Percentiles rank a stretch among this genome's conserved stretches.
Evolutionary conservation across 2,329 filamentous ascomycete species (phyloP).

Genomic region (Beauveria asiatica): DNA sequence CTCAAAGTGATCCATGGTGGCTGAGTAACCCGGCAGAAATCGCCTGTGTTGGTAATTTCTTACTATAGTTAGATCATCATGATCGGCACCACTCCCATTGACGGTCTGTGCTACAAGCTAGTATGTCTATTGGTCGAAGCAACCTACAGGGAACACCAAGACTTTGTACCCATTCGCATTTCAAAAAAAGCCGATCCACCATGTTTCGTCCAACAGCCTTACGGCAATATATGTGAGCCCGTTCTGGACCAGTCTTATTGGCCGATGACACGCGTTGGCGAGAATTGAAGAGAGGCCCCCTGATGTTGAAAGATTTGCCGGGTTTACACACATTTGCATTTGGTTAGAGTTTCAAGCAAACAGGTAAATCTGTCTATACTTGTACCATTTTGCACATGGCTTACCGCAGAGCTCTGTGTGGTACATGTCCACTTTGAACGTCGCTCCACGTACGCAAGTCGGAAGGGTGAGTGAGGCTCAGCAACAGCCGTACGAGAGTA

Average conservation of each 20-base stretch:
- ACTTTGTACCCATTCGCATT: too few species aligned
- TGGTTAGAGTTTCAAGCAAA: background rate
- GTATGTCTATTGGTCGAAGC: background rate
- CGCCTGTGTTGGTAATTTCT: background rate
- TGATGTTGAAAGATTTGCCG: background rate
- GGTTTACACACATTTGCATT: background rate
- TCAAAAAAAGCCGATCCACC: background rate
- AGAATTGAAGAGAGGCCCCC: background rate
- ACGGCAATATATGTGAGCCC: too few species aligned
- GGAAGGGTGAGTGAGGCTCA: background rate
- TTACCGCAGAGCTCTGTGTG: background rate
- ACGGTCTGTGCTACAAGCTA: background rate
- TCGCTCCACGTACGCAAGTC: background rate
- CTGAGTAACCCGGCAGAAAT: background rate
- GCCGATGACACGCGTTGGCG: too few species aligned
- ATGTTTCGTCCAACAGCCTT: background rate
- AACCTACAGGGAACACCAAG: background rate
- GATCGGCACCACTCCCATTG: background rate
- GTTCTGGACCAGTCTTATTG: too few species aligned
- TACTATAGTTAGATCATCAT: background rate
- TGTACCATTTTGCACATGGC: background rate
- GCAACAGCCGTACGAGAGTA: background rate
- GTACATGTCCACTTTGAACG: background rate
- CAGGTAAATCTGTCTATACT: too few species aligned
- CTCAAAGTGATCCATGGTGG: background rate